phyloP scores from a whole-genome alignment of 805 yeast species.

The Lipomyces chichibuensis region DNA sequence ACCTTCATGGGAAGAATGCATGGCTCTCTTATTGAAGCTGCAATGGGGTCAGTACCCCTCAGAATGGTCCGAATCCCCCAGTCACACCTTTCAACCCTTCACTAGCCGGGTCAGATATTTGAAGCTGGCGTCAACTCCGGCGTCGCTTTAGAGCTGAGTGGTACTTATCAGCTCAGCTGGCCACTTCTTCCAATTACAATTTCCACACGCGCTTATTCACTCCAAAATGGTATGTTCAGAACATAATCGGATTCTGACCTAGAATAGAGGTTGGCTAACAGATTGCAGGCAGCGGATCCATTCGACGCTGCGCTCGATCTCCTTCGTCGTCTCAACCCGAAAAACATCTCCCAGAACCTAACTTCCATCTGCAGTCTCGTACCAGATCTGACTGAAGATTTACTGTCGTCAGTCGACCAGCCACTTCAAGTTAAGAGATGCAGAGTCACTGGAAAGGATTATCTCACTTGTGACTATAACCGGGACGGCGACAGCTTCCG shows the following conservation, averaged over 20 bases:
- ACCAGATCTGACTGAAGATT: slow-evolving; percentile 81
- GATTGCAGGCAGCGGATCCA: slow-evolving; percentile 45
- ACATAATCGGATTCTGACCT: not conserved
- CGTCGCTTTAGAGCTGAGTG: too few species aligned
- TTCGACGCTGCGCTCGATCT: slow-evolving; percentile 80
- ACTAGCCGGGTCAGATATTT: too few species aligned
- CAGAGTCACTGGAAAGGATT: slow-evolving; percentile 61
- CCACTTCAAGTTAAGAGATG: slow-evolving; percentile 67
- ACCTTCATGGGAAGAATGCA: too few species aligned
- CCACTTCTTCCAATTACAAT: not conserved
- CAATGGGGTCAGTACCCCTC: too few species aligned
- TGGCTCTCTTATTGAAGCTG: too few species aligned
- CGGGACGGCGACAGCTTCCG: slow-evolving; percentile 91
- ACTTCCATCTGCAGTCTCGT: slow-evolving; percentile 54
- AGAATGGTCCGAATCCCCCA: too few species aligned
- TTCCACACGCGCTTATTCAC: not conserved
- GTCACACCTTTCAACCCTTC: too few species aligned
- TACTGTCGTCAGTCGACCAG: slow-evolving; percentile 82
- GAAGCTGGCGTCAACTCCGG: too few species aligned
- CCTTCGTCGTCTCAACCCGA: slow-evolving; percentile 74
- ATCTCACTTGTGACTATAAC: slow-evolving; percentile 88
- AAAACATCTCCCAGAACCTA: slow-evolving; percentile 54
- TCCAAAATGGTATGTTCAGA: not conserved
- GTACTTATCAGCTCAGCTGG: not conserved
- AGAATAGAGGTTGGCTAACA: not conserved